Conservation (phyloP, 768 basidiomycete species). For the Clavulina sp. region DNA sequence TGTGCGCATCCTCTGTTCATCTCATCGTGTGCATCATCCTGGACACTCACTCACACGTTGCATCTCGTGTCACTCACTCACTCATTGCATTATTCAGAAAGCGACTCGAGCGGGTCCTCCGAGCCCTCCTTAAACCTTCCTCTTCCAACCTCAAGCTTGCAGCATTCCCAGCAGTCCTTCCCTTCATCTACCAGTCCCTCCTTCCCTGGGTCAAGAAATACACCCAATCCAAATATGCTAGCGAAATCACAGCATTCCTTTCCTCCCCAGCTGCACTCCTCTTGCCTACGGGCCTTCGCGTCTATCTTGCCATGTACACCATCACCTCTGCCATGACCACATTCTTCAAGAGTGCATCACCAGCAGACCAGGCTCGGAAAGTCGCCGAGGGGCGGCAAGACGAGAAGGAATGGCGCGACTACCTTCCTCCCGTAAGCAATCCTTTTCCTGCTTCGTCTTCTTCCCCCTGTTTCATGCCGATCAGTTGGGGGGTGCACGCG, state of each 20-base stretch:
- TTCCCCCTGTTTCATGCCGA: too few relatives aligned
- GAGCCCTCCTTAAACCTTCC: background rate
- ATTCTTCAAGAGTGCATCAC: background rate
- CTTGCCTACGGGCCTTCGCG: slow-evolving; percentile 2
- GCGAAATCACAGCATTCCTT: background rate
- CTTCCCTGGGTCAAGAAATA: too few relatives aligned
- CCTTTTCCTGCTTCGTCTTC: background rate
- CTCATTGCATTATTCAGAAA: background rate
- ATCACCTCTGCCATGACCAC: slow-evolving; percentile 3
- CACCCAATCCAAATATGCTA: background rate
- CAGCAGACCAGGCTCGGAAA: background rate
- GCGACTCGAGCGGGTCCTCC: background rate
- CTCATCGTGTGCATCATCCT: background rate
- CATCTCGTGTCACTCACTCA: background rate
- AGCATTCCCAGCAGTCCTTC: slow-evolving; percentile 5
- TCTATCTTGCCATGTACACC: slow-evolving; percentile 7
- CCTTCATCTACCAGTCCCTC: slow-evolving; percentile 7
- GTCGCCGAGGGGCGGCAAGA: background rate
- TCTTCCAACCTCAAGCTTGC: slow-evolving; percentile 5
- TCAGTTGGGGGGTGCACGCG: too few relatives aligned
- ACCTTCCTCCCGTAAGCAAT: slow-evolving; percentile 5
- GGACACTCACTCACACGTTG: too few relatives aligned
- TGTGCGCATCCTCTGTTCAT: background rate
- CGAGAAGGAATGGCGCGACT: slow-evolving; percentile 8
- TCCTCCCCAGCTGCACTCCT: slow-evolving; percentile 7